A percentile compares a stretch with the other conserved stretches of the same genome.
These are phyloP conservation scores for Claviceps sorghi DNA, from an alignment of 2,329 filamentous ascomycete genomes.

Conservation along the genomic window DNA sequence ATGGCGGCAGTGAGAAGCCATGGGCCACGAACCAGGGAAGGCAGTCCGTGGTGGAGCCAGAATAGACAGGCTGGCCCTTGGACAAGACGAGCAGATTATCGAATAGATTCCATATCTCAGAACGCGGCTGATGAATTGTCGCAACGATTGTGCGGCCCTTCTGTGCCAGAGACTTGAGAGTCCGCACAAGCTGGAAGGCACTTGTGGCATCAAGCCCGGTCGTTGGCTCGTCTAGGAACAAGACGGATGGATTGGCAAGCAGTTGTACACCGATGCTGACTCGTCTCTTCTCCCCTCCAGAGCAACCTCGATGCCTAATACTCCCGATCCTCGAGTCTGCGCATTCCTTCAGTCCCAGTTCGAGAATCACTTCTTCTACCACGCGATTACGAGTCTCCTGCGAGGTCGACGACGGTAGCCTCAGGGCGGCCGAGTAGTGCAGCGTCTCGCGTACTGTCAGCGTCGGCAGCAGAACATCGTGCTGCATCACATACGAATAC, in stretches of 20 bases:
- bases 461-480: slow-evolving; percentile 58
- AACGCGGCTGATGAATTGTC: slow-evolving; percentile 64
- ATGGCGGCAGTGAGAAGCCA: slow-evolving; percentile 49
- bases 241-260: slow-evolving; percentile 61
- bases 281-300: slow-evolving; percentile 63
- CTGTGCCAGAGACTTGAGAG: slow-evolving; percentile 50
- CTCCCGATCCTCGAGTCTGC: slow-evolving; percentile 62
- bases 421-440: slow-evolving; percentile 56
- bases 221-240: slow-evolving; percentile 69
- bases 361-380: slow-evolving; percentile 63
- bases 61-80: slow-evolving; percentile 53
- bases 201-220: slow-evolving; percentile 66
- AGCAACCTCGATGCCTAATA: slow-evolving; percentile 57
- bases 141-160: slow-evolving; percentile 59
- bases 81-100: slow-evolving; percentile 57
- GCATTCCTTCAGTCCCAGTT: slow-evolving; percentile 63
- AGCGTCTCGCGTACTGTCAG: slow-evolving; percentile 65
- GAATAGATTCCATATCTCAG: slow-evolving; percentile 67
- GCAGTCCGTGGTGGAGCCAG: slow-evolving; percentile 42
- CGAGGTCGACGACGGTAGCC: slow-evolving; percentile 48
- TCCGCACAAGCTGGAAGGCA: slow-evolving; percentile 58
- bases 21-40: slow-evolving; percentile 47
- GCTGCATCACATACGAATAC: slow-evolving; percentile 61
- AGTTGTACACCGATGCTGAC: slow-evolving; percentile 68
- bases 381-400: slow-evolving; percentile 43